Conservation (phyloP, 2,329 filamentous ascomycete genomes). For the Phaeosphaeriaceae sp. region DNA sequence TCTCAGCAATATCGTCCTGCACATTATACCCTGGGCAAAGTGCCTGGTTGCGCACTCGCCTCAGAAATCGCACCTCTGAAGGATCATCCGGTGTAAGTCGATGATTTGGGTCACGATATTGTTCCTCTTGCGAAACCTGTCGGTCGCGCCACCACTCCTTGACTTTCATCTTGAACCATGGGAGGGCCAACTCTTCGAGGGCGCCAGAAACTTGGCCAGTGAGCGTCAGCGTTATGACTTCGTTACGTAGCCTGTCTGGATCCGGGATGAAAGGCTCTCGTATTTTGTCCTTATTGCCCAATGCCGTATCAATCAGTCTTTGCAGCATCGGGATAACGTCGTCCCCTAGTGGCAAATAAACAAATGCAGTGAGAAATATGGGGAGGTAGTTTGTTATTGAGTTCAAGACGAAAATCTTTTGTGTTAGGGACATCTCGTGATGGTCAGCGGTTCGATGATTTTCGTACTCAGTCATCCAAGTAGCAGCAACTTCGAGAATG, state of each 20-base stretch:
- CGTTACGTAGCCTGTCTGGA: slow-evolving; percentile 38
- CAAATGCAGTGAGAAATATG: slow-evolving; percentile 42
- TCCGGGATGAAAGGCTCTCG: slow-evolving; percentile 32
- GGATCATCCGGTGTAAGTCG: slow-evolving; percentile 28
- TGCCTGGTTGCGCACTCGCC: slow-evolving; percentile 37
- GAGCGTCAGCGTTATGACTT: slow-evolving; percentile 43
- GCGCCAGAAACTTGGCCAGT: slow-evolving; percentile 41
- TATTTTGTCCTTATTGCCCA: slow-evolving; percentile 15
- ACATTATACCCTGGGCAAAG: slow-evolving; percentile 40
- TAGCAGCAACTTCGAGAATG: slow-evolving; percentile 34
- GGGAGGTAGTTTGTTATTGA: slow-evolving; percentile 45
- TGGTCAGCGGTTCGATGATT: slow-evolving; percentile 42
- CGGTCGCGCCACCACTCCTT: slow-evolving; percentile 41
- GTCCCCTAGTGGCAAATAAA: slow-evolving; percentile 41
- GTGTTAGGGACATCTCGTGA: slow-evolving; percentile 43
- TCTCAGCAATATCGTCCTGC: slow-evolving; percentile 43
- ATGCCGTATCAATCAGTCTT: slow-evolving; percentile 19
- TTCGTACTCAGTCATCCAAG: slow-evolving; percentile 41
- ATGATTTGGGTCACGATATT: slow-evolving; percentile 3
- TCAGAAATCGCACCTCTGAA: slow-evolving; percentile 36
- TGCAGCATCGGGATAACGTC: slow-evolving; percentile 32
- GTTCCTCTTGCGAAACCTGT: slow-evolving; percentile 12
- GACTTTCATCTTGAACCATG: slow-evolving; percentile 36
- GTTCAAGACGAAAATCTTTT: slow-evolving; percentile 44
- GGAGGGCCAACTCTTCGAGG: slow-evolving; percentile 37